A percentile compares a stretch with the other conserved stretches of the same genome.
phyloP scores from a whole-genome alignment of 352 stramenopile genomes.

The Globisporangium irregulare region DNA sequence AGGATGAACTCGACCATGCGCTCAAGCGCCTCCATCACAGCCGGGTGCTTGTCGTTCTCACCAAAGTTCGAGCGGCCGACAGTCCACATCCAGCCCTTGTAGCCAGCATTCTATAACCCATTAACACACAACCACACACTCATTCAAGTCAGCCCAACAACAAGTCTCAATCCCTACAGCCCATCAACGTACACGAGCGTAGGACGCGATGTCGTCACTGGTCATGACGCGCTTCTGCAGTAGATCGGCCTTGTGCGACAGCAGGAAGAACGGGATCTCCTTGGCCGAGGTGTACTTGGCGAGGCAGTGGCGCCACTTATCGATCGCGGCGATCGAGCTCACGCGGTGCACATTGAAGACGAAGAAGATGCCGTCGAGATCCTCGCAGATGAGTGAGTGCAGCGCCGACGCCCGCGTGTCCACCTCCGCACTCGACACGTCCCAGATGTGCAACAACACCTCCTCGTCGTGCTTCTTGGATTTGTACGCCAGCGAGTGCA shows the following conservation, averaged over 20 bases:
- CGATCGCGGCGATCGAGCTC: constrained; percentile 79
- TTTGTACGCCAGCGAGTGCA: constrained; percentile 44
- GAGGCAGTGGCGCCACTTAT: constrained; percentile 79
- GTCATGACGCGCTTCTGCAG: constrained; percentile 85
- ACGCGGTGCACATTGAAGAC: constrained; percentile 88
- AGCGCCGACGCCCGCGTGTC: constrained; percentile 58
- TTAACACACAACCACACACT: constrained; percentile 1
- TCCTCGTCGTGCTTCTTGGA: constrained; percentile 33
- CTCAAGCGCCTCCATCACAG: constrained; percentile 69
- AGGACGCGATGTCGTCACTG: constrained; percentile 82
- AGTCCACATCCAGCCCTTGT: constrained; percentile 85
- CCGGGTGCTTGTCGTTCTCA: constrained; percentile 79
- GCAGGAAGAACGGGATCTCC: constrained; percentile 75
- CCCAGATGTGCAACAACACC: constrained; percentile 69
- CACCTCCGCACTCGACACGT: constrained; percentile 73
- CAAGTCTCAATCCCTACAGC: background rate
- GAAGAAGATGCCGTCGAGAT: constrained; percentile 83
- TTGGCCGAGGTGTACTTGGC: constrained; percentile 71
- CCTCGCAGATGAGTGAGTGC: constrained; percentile 70
- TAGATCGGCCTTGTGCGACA: constrained; percentile 82
- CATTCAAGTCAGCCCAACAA: background rate
- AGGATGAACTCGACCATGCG: constrained; percentile 69
- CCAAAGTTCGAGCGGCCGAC: constrained; percentile 71
- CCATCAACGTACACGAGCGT: constrained; percentile 39
- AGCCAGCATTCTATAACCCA: constrained; percentile 45